Evolutionary conservation across 768 basidiomycete genomes (phyloP).

Genomic region (Termitomyces eurrhizus): DNA sequence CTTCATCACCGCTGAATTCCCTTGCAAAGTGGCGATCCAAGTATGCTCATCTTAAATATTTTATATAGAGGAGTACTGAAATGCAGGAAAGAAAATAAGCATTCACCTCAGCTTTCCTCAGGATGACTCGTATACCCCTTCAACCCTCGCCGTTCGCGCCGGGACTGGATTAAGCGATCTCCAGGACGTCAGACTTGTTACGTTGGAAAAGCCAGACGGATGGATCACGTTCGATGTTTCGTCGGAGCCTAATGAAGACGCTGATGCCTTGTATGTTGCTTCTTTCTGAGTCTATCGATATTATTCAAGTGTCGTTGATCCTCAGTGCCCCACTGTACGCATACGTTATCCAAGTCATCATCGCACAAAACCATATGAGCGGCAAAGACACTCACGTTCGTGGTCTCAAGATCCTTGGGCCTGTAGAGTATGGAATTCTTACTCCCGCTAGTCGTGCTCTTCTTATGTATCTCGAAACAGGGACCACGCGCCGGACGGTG

Average conservation of each 20-base stretch:
- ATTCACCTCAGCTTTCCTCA: slow-evolving; percentile 74
- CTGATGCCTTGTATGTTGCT: slow-evolving; percentile 66
- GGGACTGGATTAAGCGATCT: slow-evolving; percentile 90
- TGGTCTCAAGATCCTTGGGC: slow-evolving; percentile 83
- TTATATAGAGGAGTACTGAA: neutral
- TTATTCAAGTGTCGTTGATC: slow-evolving; percentile 1
- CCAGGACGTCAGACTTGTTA: slow-evolving; percentile 84
- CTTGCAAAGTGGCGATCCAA: slow-evolving; percentile 84
- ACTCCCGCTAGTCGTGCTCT: neutral
- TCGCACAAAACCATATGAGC: slow-evolving; percentile 94
- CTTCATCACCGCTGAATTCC: slow-evolving; percentile 91
- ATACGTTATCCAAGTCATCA: slow-evolving; percentile 86
- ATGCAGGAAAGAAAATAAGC: slow-evolving; percentile 70
- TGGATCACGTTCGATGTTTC: slow-evolving; percentile 90
- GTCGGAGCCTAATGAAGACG: slow-evolving; percentile 74
- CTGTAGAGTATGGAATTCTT: slow-evolving; percentile 57
- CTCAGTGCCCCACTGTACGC: slow-evolving; percentile 81
- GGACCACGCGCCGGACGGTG: slow-evolving; percentile 52
- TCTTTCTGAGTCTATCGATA: neutral
- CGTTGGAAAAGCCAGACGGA: slow-evolving; percentile 87
- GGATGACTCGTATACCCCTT: slow-evolving; percentile 97
- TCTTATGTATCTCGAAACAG: slow-evolving; percentile 21
- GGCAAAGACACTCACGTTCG: slow-evolving; percentile 99
- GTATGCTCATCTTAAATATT: slow-evolving; percentile 34
- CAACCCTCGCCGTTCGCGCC: slow-evolving; percentile 84